A percentile compares a stretch with the other conserved stretches of the same genome.
Conservation (phyloP, 164 flowering plant genomes). For the Vitis labrusca region DNA sequence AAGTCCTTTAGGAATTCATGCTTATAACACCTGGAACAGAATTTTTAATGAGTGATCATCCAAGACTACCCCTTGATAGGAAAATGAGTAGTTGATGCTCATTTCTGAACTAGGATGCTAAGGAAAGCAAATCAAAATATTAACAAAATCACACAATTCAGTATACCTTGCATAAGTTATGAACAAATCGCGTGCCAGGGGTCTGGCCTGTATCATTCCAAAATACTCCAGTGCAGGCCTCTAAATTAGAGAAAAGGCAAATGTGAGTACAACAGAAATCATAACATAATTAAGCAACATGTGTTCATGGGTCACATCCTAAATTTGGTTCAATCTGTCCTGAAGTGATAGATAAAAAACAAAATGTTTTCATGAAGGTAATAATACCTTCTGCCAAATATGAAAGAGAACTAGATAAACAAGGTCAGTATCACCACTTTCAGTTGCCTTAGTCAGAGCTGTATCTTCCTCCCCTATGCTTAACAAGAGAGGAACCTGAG, state of each 20-base stretch:
- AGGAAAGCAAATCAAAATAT: background rate
- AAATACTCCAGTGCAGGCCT: conserved; percentile 78
- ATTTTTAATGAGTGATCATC: conserved; percentile 9
- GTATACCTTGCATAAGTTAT: conserved; percentile 69
- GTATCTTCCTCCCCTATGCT: conserved; percentile 97
- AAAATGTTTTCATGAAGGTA: background rate
- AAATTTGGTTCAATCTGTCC: background rate
- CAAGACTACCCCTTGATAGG: no score
- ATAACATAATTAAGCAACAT: background rate
- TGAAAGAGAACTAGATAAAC: conserved; percentile 93
- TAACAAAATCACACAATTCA: background rate
- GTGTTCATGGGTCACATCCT: no score
- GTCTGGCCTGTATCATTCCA: conserved; percentile 76
- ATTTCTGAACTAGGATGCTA: background rate
- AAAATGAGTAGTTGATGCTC: no score
- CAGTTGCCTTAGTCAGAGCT: conserved; percentile 84
- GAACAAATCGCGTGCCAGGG: conserved; percentile 82
- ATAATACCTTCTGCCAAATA: conserved; percentile 84
- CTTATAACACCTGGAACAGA: conserved; percentile 65
- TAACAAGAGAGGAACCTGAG: conserved; percentile 89
- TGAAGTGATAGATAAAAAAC: background rate
- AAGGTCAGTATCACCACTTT: conserved; percentile 99
- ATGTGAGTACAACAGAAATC: background rate
- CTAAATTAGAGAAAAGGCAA: conserved; percentile 36
- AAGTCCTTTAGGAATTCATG: conserved; percentile 89